Evolutionary conservation across 2,329 filamentous ascomycete species (phyloP).

Genomic region (Xylariaceae sp.): DNA sequence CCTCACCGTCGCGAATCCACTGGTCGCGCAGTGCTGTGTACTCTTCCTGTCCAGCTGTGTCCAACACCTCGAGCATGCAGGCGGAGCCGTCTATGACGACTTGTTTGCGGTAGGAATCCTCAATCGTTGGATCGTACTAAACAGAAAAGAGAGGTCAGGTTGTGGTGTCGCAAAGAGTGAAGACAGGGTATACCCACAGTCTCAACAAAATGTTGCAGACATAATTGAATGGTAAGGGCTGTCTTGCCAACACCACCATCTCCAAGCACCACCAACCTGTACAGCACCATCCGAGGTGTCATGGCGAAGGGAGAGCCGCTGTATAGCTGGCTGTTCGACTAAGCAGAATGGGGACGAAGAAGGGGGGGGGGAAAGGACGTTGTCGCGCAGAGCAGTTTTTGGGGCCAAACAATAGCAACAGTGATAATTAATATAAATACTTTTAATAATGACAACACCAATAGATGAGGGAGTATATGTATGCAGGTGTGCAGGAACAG

Average conservation of each 20-base stretch:
- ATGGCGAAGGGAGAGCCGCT: slow-evolving; percentile 45
- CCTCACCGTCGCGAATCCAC: slow-evolving; percentile 97
- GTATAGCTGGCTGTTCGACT: slow-evolving; percentile 25
- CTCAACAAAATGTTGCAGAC: slow-evolving; percentile 97
- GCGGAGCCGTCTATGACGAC: slow-evolving; percentile 91
- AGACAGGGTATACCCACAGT: slow-evolving; percentile 59
- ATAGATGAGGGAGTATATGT: no score
- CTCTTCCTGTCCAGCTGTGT: slow-evolving; percentile 97
- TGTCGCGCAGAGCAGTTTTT: slow-evolving; percentile 3
- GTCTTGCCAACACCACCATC: slow-evolving; percentile 95
- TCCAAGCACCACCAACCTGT: slow-evolving; percentile 92
- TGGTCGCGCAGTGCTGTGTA: slow-evolving; percentile 95
- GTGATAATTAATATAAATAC: no score
- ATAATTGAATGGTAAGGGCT: slow-evolving; percentile 91
- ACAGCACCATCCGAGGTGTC: slow-evolving; percentile 91
- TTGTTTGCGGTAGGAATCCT: slow-evolving; percentile 84
- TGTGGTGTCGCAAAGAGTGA: not conserved
- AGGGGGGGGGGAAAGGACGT: slow-evolving; percentile 11
- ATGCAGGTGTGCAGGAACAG: no score
- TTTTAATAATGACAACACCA: no score
- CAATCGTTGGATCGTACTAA: slow-evolving; percentile 82
- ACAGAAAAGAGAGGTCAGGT: not conserved
- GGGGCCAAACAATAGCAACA: no score
- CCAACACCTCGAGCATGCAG: slow-evolving; percentile 95
- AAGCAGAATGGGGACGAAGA: slow-evolving; percentile 5